Conservation (phyloP, 2,329 filamentous ascomycete species). For the Sclerotinia spermophila region DNA sequence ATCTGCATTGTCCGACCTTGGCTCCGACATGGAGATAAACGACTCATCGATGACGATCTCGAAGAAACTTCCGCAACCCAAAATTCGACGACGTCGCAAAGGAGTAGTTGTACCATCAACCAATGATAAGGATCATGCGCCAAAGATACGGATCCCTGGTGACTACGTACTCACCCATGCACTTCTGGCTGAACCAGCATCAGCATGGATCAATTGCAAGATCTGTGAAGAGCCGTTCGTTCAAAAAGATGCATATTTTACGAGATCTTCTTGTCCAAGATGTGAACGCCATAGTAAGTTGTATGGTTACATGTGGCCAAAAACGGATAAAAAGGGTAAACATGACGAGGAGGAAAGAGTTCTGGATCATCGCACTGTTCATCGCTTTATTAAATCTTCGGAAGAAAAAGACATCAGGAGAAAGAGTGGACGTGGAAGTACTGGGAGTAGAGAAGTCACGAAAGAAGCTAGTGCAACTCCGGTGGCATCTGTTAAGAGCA, state of each 20-base stretch:
- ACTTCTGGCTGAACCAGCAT: conserved; percentile 70
- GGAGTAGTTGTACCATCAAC: conserved; percentile 20
- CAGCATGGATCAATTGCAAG: conserved; percentile 84
- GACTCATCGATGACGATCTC: conserved; percentile 20
- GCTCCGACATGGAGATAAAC: conserved; percentile 20
- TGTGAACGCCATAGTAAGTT: conserved; percentile 95
- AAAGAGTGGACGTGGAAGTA: conserved; percentile 23
- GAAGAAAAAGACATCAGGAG: conserved; percentile 50
- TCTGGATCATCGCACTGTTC: conserved; percentile 80
- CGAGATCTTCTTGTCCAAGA: conserved; percentile 78
- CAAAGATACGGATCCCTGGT: conserved; percentile 54
- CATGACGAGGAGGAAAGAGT: conserved; percentile 64
- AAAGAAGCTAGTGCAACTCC: conserved; percentile 25
- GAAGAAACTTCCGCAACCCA: conserved; percentile 15
- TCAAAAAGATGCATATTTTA: conserved; percentile 83
- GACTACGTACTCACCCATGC: conserved; percentile 80
- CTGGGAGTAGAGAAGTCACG: conserved; percentile 27
- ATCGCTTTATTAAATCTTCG: conserved; percentile 73
- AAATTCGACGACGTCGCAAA: conserved; percentile 24
- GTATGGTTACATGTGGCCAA: conserved; percentile 94
- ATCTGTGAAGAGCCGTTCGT: conserved; percentile 81
- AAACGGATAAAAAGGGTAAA: conserved; percentile 77
- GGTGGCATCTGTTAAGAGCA: not conserved
- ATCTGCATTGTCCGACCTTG: conserved; percentile 18
- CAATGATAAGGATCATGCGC: conserved; percentile 31